A percentile compares a stretch with the other conserved stretches of the same genome.
These are phyloP conservation scores for Leccinum griseonigrum DNA, from an alignment of 1,284 basidiomycete genomes.

Conservation along the genomic window DNA sequence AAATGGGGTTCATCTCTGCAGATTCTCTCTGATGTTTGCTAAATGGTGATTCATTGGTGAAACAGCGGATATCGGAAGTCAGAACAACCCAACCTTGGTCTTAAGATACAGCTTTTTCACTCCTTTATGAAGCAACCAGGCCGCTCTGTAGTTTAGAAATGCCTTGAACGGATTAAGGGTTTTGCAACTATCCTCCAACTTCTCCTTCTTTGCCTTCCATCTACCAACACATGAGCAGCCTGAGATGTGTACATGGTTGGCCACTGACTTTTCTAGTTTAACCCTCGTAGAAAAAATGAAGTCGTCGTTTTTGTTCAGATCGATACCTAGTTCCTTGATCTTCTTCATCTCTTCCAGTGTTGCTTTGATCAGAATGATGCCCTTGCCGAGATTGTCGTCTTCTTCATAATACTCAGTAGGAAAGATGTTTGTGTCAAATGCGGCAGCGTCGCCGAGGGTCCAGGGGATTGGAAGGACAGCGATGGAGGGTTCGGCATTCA, in stretches of 20 bases:
- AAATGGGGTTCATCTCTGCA: not conserved
- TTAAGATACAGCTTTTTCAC: not conserved
- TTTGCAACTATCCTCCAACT: constrained; percentile 1
- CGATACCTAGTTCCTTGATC: constrained; percentile 3
- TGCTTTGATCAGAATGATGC: constrained; percentile 9
- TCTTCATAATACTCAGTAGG: constrained; percentile 8
- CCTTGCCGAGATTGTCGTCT: constrained; percentile 2
- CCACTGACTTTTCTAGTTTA: constrained; percentile 5
- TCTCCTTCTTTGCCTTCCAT: not conserved
- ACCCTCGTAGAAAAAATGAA: constrained; percentile 9
- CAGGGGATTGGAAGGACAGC: constrained; percentile 4
- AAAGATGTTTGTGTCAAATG: constrained; percentile 6
- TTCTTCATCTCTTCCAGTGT: constrained; percentile 11
- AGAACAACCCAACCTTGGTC: constrained; percentile 3
- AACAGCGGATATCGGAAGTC: not conserved
- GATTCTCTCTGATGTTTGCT: constrained; percentile 12
- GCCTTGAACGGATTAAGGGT: constrained; percentile 12
- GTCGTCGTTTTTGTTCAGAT: not conserved
- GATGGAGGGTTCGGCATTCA: not conserved
- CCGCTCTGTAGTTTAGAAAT: constrained; percentile 5
- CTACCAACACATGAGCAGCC: constrained; percentile 1
- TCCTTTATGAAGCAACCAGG: constrained; percentile 6
- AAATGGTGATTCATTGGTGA: not conserved
- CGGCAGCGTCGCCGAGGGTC: constrained; percentile 10
- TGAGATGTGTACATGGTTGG: not conserved